Conservation (phyloP, 352 stramenopile species). For the Phytophthora crassamura region DNA sequence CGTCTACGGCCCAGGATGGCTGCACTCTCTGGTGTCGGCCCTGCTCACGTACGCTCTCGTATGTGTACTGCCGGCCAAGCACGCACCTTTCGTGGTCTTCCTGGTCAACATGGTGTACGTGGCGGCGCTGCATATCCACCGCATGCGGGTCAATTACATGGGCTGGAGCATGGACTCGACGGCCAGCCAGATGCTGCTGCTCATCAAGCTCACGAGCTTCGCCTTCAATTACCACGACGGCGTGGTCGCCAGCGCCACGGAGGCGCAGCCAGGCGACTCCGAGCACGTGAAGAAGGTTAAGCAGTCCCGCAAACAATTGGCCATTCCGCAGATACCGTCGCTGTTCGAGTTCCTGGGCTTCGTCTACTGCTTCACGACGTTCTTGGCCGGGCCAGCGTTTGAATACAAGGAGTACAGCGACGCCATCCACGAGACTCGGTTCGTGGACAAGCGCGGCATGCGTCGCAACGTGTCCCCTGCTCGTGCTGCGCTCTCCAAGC, state of each 20-base stretch:
- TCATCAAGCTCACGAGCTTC: slow-evolving; percentile 98
- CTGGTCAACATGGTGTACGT: slow-evolving; percentile 96
- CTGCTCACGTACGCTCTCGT: slow-evolving; percentile 90
- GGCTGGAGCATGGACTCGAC: slow-evolving; percentile 90
- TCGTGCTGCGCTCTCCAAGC: slow-evolving; percentile 55
- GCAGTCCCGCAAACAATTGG: slow-evolving; percentile 43
- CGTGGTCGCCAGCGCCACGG: slow-evolving; percentile 40
- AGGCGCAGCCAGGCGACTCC: slow-evolving; percentile 27
- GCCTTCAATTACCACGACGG: slow-evolving; percentile 98
- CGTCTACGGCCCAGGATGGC: slow-evolving; percentile 92
- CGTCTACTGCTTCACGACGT: slow-evolving; percentile 96
- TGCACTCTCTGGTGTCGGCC: slow-evolving; percentile 95
- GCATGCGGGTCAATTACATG: slow-evolving; percentile 97
- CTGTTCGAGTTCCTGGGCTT: slow-evolving; percentile 97
- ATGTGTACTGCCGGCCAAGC: slow-evolving; percentile 48
- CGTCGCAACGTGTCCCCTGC: slow-evolving; percentile 41
- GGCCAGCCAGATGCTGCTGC: slow-evolving; percentile 92
- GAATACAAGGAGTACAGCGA: slow-evolving; percentile 95
- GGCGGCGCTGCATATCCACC: slow-evolving; percentile 93
- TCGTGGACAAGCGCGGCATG: slow-evolving; percentile 47
- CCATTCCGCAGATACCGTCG: slow-evolving; percentile 84
- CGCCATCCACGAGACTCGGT: slow-evolving; percentile 59
- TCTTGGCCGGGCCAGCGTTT: slow-evolving; percentile 95
- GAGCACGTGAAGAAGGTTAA: slow-evolving; percentile 42
- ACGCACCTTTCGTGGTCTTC: slow-evolving; percentile 88